Percentiles rank a stretch among this genome's conserved stretches.
Evolutionary conservation across 129 eudicot genomes (phyloP).

Genomic region (Pseudognaphalium luteoalbum): DNA sequence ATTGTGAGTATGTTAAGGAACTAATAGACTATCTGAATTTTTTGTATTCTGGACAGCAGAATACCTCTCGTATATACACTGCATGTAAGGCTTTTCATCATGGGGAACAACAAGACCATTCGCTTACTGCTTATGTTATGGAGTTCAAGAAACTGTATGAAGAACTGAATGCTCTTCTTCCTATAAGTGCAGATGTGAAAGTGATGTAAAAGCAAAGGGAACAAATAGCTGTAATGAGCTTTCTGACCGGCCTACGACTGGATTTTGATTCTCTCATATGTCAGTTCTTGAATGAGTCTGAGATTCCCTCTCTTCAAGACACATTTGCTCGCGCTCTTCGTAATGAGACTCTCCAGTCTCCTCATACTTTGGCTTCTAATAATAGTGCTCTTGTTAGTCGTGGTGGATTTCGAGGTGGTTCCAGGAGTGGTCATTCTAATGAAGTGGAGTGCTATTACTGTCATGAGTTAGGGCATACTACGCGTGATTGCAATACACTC

Average conservation of each 20-base stretch:
- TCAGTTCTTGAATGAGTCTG: neutral
- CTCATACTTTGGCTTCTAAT: neutral
- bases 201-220: constrained; percentile 4
- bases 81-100: neutral
- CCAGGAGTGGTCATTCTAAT: neutral
- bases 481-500: neutral
- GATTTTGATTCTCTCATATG: neutral
- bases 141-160: constrained; percentile 7
- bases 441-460: neutral
- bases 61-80: neutral
- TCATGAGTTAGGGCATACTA: constrained; percentile 8
- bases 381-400: neutral
- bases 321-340: constrained; percentile 5
- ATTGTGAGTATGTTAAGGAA: constrained; percentile 1
- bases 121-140: neutral
- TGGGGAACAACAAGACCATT: neutral
- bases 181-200: neutral
- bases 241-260: neutral
- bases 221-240: neutral
- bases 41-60: neutral
- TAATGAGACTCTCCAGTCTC: too few relatives aligned
- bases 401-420: neutral
- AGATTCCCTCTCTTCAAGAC: neutral
- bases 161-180: neutral
- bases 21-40: neutral